phyloP scores from a whole-genome alignment of 441 rosid genomes.

The Brassica balearica region DNA sequence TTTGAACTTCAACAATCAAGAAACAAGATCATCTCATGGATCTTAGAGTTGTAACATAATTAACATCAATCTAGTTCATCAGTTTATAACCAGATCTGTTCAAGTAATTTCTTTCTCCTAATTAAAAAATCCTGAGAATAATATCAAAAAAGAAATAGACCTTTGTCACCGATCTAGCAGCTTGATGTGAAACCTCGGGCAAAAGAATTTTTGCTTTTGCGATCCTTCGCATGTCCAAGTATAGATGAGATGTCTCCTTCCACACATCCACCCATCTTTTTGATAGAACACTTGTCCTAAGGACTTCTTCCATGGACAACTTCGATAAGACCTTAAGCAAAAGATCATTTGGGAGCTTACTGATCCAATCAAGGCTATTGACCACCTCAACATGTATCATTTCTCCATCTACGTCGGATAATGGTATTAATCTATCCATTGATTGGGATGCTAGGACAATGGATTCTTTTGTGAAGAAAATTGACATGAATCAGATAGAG shows the following conservation, averaged over 20 bases:
- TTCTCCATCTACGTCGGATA: background rate
- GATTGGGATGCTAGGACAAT: background rate
- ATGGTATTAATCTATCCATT: background rate
- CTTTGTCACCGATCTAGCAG: background rate
- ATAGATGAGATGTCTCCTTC: background rate
- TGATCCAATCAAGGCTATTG: background rate
- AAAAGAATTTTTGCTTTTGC: background rate
- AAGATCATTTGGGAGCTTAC: background rate
- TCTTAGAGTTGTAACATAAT: background rate
- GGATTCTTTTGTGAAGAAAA: slow-evolving; percentile 2
- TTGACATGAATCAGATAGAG: background rate
- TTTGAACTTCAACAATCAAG: slow-evolving; percentile 5
- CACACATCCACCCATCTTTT: slow-evolving; percentile 6
- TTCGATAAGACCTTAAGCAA: background rate
- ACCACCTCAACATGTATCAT: background rate
- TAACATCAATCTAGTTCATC: background rate
- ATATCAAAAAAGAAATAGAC: background rate
- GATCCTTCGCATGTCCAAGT: background rate
- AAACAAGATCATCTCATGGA: background rate
- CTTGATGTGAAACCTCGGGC: background rate
- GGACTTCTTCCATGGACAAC: background rate
- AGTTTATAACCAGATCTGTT: slow-evolving; percentile 8
- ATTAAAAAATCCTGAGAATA: background rate
- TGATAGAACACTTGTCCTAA: slow-evolving; percentile 12
- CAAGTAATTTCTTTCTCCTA: background rate